Conservation (phyloP, 139 green algal genomes). For the Trebouxia sp. region DNA sequence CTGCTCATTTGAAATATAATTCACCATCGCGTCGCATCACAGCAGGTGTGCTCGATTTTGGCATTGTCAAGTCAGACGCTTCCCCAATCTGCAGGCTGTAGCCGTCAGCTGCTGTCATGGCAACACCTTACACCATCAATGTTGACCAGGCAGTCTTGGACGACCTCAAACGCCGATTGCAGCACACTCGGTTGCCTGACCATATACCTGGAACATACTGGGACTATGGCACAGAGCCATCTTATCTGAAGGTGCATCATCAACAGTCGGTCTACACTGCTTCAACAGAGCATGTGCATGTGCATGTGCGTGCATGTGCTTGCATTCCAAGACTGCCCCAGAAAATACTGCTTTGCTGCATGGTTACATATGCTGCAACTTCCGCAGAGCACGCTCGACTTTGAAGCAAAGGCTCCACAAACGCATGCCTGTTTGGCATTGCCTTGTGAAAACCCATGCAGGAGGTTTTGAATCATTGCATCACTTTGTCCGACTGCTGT, state of each 20-base stretch:
- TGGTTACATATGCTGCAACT: no score
- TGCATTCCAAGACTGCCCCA: no score
- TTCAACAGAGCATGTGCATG: no score
- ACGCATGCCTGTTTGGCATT: no score
- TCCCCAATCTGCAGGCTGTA: background rate
- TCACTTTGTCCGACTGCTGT: no score
- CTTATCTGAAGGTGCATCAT: constrained; percentile 24
- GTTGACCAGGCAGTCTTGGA: background rate
- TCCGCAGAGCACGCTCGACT: no score
- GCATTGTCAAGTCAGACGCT: background rate
- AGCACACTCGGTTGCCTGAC: constrained; percentile 18
- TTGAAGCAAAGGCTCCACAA: no score
- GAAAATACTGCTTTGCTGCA: no score
- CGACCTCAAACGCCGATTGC: constrained; percentile 20
- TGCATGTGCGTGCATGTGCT: no score
- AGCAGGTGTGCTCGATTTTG: background rate
- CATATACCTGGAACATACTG: constrained; percentile 15
- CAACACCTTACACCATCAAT: constrained; percentile 9
- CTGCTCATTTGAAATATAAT: background rate
- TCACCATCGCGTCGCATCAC: background rate
- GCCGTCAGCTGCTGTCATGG: background rate
- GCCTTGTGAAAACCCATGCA: no score
- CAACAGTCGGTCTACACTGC: no score
- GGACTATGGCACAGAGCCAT: constrained; percentile 28
- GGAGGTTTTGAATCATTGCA: no score